Base-by-base conservation (phyloP, 1,284 basidiomycete genomes). In the Chalciporus sp. region DNA sequence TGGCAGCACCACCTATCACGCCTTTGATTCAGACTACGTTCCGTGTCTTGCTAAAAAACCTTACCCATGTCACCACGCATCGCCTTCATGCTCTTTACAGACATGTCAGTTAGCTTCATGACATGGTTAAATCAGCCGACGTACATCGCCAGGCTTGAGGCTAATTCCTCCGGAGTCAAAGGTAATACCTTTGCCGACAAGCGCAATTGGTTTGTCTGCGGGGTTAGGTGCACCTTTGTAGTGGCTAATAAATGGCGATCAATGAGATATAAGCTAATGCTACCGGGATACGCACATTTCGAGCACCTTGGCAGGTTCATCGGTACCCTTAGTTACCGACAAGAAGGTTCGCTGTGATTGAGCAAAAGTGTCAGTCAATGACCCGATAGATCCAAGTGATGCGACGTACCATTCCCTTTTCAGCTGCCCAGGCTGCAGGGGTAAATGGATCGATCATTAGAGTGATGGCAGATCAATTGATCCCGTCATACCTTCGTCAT, bases 131-230 rank as follows among this genome's bases (percentile, higher is more conserved):
- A 41, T 49, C 66, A 61, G 47, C 61, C 51, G 14, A 77, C 82
- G 65, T 72, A 92, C 92, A 28, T 81, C 78, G 39, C 80, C 72
- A 17, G 88, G 84, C 74, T 95, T 95, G 70, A 95, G 73, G 56
- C 87, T 90, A 70, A 95, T 95, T 63, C 94, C 94, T 77, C 94
- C 94, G 6, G 87, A 85, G 71, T 95, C 92, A 58, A 93, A 93
- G 6, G 91, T 93, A 66, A 94, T 88, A 53, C 92, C 94, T 64
- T 95, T 95, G 43, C 94, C 94, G 41, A 95, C 91, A 55, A 94
- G 81, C 1, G 85, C 88, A 5, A 94, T 76, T 9, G 90, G 90
- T 49, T 78, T 77, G 0, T 78, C 83, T 44, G 81, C 73, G 54
- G 74, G 73, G 49, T 77, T 72, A 2, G 79, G 66, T 6, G 84